Conservation (phyloP, 1,139 yeast genomes). For the Eremothecium cymbalariae region DNA sequence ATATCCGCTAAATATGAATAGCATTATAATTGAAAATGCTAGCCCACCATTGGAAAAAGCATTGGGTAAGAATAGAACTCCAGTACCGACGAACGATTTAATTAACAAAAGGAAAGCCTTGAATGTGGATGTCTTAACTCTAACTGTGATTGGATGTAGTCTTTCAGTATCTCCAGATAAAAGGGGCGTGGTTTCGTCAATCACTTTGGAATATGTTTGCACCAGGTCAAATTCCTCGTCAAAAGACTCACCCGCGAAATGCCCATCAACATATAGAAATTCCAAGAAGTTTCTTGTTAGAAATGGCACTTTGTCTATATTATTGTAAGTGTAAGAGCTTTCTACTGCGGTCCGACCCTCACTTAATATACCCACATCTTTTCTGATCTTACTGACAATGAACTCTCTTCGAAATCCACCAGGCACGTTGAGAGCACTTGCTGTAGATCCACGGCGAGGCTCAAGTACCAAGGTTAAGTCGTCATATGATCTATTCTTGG, state of each 20-base stretch:
- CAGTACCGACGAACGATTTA: conserved; percentile 72
- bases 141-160: conserved; percentile 17
- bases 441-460: conserved; percentile 46
- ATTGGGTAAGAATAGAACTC: conserved; percentile 64
- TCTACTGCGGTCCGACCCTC: conserved; percentile 2
- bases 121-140: conserved; percentile 57
- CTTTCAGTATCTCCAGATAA: conserved; percentile 18
- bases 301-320: conserved; percentile 36
- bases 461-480: conserved; percentile 20
- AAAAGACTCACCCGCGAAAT: conserved; percentile 74
- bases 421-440: conserved; percentile 63
- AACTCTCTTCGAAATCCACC: conserved; percentile 75
- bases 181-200: conserved; percentile 46
- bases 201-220: conserved; percentile 20
- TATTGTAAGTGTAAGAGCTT: conserved; percentile 19
- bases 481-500: conserved; percentile 27
- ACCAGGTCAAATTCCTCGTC: conserved; percentile 57
- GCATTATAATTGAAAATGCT: conserved; percentile 44
- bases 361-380: conserved; percentile 19
- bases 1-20: conserved; percentile 52
- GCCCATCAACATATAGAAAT: conserved; percentile 67
- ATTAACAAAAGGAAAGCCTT: conserved; percentile 62
- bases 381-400: conserved; percentile 36
- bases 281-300: conserved; percentile 65
- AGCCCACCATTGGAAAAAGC: conserved; percentile 73